Conservation (phyloP, 2,329 filamentous ascomycete species). For the Diaporthe destruens region DNA sequence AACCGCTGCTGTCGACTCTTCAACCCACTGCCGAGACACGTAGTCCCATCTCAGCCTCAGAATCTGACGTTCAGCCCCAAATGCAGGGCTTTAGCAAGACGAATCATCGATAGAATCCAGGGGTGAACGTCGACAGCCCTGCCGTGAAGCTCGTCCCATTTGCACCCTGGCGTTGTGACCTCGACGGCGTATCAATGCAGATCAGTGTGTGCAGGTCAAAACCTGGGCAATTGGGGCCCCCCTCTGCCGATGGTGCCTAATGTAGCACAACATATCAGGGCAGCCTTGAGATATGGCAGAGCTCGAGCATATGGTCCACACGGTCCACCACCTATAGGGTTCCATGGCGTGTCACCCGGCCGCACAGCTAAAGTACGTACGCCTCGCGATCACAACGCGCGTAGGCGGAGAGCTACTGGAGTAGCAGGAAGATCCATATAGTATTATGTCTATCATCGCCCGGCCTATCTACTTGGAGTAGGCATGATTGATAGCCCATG, state of each 20-base stretch:
- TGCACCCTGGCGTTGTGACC: not conserved
- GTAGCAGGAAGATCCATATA: not conserved
- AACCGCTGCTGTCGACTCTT: not conserved
- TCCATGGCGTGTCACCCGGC: slow-evolving; percentile 13
- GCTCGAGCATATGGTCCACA: not conserved
- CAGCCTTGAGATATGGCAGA: not conserved
- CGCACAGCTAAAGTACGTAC: slow-evolving; percentile 5
- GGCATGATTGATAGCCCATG: slow-evolving; percentile 3
- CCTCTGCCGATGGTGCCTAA: not conserved
- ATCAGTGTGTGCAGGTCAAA: not conserved
- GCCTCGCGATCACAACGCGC: slow-evolving; percentile 1
- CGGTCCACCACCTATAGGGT: not conserved
- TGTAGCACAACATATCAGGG: not conserved
- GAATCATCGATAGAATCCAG: not conserved
- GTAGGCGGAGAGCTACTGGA: not conserved
- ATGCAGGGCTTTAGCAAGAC: not conserved
- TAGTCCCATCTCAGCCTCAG: not conserved
- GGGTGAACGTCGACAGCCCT: not conserved
- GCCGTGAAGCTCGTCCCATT: not conserved
- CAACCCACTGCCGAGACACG: not conserved
- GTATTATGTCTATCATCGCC: not conserved
- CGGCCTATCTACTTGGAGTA: too few relatives aligned
- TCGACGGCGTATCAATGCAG: not conserved
- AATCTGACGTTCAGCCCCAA: not conserved
- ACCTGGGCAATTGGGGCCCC: not conserved